These are phyloP conservation scores for Torulaspora globosa DNA, from an alignment of 1,139 yeast species.

Conservation along the genomic window DNA sequence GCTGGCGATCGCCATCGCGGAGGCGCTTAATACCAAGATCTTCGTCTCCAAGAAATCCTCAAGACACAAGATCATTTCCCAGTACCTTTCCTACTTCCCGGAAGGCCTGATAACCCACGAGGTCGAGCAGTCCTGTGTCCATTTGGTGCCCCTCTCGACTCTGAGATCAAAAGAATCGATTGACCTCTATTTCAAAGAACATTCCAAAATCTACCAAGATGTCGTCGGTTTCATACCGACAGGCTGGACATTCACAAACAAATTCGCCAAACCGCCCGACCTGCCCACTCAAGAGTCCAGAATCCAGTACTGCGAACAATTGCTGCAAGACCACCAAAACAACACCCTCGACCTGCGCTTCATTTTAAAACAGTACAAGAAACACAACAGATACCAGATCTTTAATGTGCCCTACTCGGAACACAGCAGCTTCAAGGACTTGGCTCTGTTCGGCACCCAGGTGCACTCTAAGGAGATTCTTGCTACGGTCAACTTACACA, in stretches of 20 bases:
- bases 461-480: constrained; percentile 52
- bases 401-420: constrained; percentile 84
- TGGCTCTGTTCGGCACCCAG: constrained; percentile 57
- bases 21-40: constrained; percentile 25
- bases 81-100: constrained; percentile 18
- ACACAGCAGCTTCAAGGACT: constrained; percentile 83
- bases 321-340: constrained; percentile 14
- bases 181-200: constrained; percentile 49
- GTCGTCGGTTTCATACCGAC: constrained; percentile 73
- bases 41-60: constrained; percentile 21
- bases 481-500: constrained; percentile 72
- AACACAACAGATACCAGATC: constrained; percentile 40
- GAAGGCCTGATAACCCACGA: constrained; percentile 40
- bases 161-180: constrained; percentile 42
- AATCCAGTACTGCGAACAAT: constrained; percentile 15
- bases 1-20: constrained; percentile 50
- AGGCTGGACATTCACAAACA: constrained; percentile 67
- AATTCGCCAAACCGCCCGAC: constrained; percentile 18
- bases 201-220: constrained; percentile 47
- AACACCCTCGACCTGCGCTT: constrained; percentile 24
- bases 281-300: constrained; percentile 20
- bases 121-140: constrained; percentile 55
- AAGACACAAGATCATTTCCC: constrained; percentile 18
- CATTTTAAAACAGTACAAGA: constrained; percentile 37
- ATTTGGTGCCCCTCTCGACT: constrained; percentile 61